Percentiles rank a stretch among this genome's conserved stretches.
These are phyloP conservation scores for Chaetomiaceae sp. DNA, from an alignment of 2,329 filamentous ascomycete genomes.

Conservation along the genomic window DNA sequence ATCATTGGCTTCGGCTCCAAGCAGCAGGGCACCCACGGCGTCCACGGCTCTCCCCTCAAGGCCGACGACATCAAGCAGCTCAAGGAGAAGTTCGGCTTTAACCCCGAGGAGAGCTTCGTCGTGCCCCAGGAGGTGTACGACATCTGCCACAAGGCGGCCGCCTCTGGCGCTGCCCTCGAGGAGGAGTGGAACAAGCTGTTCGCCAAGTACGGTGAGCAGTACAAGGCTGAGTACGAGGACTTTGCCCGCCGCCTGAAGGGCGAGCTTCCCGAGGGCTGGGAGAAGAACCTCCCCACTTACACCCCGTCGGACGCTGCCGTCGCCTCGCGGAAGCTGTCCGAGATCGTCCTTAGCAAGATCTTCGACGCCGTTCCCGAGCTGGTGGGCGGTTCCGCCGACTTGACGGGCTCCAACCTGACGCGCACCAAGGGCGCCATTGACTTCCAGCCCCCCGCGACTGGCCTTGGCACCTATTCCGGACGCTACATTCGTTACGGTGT, in stretches of 20 bases:
- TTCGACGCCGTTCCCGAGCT: slow-evolving; percentile 81
- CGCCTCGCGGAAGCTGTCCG: slow-evolving; percentile 93
- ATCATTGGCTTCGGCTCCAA: slow-evolving; percentile 96
- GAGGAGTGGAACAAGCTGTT: slow-evolving; percentile 94
- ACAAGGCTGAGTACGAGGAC: slow-evolving; percentile 75
- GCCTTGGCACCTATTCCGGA: slow-evolving; percentile 83
- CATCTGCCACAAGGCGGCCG: slow-evolving; percentile 75
- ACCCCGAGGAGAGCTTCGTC: slow-evolving; percentile 87
- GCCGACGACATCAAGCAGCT: slow-evolving; percentile 88
- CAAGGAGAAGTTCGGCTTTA: slow-evolving; percentile 94
- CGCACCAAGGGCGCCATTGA: slow-evolving; percentile 95
- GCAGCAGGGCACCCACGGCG: slow-evolving; percentile 87
- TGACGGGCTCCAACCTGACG: slow-evolving; percentile 98
- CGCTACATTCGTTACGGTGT: slow-evolving; percentile 93
- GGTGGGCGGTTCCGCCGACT: slow-evolving; percentile 90
- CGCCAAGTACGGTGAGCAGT: slow-evolving; percentile 75
- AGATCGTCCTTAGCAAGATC: slow-evolving; percentile 86
- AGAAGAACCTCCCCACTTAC: slow-evolving; percentile 89
- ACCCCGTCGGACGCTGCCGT: slow-evolving; percentile 78
- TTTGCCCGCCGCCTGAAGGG: slow-evolving; percentile 74
- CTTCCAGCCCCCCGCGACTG: slow-evolving; percentile 86
- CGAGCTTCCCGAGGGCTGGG: slow-evolving; percentile 92
- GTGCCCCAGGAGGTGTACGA: slow-evolving; percentile 96
- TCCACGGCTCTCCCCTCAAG: slow-evolving; percentile 96
- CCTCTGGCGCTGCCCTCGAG: slow-evolving; percentile 83